Evolutionary conservation across 2,329 filamentous ascomycete species (phyloP).

Genomic region (Phialophora chinensis): DNA sequence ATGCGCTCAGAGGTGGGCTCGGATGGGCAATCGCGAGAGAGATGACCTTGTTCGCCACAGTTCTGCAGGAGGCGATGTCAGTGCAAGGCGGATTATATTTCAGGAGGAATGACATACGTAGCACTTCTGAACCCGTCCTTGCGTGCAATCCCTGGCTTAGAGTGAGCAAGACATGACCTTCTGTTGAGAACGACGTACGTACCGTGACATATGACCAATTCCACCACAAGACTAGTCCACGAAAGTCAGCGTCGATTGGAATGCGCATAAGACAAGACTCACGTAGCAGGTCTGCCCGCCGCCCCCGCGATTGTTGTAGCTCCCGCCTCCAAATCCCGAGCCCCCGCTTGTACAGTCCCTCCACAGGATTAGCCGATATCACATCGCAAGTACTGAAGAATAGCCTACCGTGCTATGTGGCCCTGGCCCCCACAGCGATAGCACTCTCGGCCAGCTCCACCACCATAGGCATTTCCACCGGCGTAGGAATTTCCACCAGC

Average conservation of each 20-base stretch:
- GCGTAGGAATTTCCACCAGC: constrained; percentile 54
- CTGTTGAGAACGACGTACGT: neutral
- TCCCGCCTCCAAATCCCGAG: constrained; percentile 53
- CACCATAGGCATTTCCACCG: constrained; percentile 55
- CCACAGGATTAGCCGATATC: constrained; percentile 48
- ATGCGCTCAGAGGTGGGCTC: constrained; percentile 90
- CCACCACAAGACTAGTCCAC: constrained; percentile 73
- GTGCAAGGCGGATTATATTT: neutral
- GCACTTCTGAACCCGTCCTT: constrained; percentile 87
- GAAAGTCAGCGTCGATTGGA: constrained; percentile 19
- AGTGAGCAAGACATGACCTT: constrained; percentile 17
- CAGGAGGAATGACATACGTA: constrained; percentile 67
- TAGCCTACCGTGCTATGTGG: constrained; percentile 75
- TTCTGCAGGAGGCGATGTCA: constrained; percentile 46
- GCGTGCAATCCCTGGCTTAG: constrained; percentile 87
- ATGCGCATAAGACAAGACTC: constrained; percentile 3
- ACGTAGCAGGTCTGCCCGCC: constrained; percentile 88
- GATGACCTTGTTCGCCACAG: constrained; percentile 83
- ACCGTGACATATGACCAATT: constrained; percentile 79
- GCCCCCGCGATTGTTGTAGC: constrained; percentile 52
- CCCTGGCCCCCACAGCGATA: constrained; percentile 98
- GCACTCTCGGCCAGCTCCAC: constrained; percentile 70
- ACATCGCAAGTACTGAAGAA: constrained; percentile 75
- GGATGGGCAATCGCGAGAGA: constrained; percentile 94
- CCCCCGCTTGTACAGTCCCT: constrained; percentile 58